Evolutionary conservation across 1,284 basidiomycete species (phyloP).

Genomic region (Phaffia rhodozyma): DNA sequence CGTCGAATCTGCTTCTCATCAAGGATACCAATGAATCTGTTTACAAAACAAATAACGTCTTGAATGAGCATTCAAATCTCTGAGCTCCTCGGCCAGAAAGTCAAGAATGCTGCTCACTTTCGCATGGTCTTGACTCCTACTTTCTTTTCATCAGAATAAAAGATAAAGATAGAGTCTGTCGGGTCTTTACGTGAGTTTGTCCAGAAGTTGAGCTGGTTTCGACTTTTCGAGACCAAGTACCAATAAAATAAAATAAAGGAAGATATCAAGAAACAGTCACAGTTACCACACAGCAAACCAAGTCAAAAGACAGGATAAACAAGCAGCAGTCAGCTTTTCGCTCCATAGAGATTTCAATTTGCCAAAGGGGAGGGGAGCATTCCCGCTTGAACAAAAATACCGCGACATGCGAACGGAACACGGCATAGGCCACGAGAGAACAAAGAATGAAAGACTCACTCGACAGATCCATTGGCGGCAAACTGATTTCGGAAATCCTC

Average conservation of each 20-base stretch:
- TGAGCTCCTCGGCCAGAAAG: neutral
- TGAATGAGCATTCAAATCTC: neutral
- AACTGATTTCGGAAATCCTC: conserved; percentile 57
- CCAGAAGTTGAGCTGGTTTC: conserved; percentile 75
- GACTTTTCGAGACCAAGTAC: conserved; percentile 42
- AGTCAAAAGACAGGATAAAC: neutral
- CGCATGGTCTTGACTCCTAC: conserved; percentile 93
- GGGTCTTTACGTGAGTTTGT: conserved; percentile 58
- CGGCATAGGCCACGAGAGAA: too few relatives aligned
- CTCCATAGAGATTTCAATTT: conserved; percentile 37
- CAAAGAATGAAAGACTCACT: conserved; percentile 24
- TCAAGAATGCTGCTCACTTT: conserved; percentile 49
- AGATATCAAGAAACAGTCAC: conserved; percentile 23
- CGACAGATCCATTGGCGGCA: conserved; percentile 35
- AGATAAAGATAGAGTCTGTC: conserved; percentile 78
- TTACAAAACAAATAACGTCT: conserved; percentile 1
- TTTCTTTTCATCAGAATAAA: conserved; percentile 82
- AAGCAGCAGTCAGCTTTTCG: conserved; percentile 29
- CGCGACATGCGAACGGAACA: conserved; percentile 30
- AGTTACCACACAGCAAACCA: neutral
- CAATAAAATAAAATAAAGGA: neutral
- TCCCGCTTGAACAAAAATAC: too few relatives aligned
- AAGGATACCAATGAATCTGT: conserved; percentile 69
- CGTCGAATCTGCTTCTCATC: conserved; percentile 80
- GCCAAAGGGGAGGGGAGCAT: too few relatives aligned